Evolutionary conservation across 2,329 filamentous ascomycete species (phyloP).

Genomic region (Diaporthe sp.): DNA sequence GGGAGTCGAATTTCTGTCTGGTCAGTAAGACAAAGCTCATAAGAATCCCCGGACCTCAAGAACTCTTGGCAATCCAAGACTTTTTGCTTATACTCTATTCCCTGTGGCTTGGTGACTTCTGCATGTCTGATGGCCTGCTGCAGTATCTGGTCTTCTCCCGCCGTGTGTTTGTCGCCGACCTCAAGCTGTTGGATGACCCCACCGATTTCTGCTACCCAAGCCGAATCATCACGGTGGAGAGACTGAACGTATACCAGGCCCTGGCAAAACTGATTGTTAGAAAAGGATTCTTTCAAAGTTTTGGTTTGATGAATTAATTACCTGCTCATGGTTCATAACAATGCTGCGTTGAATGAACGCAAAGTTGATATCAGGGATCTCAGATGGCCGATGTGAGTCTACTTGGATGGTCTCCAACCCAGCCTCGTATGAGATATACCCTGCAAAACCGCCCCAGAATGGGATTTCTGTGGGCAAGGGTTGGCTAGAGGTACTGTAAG

Average conservation of each 20-base stretch:
- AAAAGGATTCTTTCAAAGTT: not conserved
- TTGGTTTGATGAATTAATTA: not conserved
- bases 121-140: not conserved
- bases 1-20: not conserved
- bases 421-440: not conserved
- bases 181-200: not conserved
- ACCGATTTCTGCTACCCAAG: not conserved
- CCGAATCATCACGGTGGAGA: not conserved
- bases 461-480: not conserved
- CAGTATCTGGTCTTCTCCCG: not conserved
- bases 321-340: not conserved
- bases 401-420: conserved; percentile 9
- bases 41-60: conserved; percentile 1
- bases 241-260: conserved; percentile 6
- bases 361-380: conserved; percentile 6
- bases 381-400: not conserved
- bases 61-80: conserved; percentile 9
- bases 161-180: not conserved
- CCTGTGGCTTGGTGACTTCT: not conserved
- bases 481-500: too few species aligned
- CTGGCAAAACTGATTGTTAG: not conserved
- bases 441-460: conserved; percentile 4
- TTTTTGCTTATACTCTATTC: not conserved
- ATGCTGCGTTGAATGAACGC: not conserved
- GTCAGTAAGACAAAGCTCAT: conserved; percentile 5